These are phyloP conservation scores for Ananas comosus DNA, from an alignment of 176 grass and related monocot species.

Conservation along the genomic window DNA sequence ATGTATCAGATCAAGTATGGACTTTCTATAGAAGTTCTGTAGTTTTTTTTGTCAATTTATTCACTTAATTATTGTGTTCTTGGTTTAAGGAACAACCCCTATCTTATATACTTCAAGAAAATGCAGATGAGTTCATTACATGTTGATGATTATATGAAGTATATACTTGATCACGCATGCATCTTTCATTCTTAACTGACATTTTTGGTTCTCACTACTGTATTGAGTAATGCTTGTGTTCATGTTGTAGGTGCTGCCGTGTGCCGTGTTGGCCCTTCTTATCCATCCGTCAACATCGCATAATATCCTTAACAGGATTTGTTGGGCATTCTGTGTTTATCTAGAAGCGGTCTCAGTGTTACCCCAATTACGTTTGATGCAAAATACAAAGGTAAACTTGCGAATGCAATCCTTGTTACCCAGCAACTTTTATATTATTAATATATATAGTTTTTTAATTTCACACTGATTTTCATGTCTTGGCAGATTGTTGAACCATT, in stretches of 20 bases:
- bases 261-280: conserved; percentile 60
- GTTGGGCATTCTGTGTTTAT: conserved; percentile 96
- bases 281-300: conserved; percentile 93
- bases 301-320: conserved; percentile 74
- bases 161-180: background rate
- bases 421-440: conserved; percentile 9
- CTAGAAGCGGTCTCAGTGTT: conserved; percentile 94
- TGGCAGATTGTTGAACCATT: conserved; percentile 92
- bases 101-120: too few relatives aligned
- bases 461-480: background rate
- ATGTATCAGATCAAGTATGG: too few relatives aligned
- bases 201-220: background rate
- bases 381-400: conserved; percentile 83
- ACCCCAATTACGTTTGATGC: conserved; percentile 86
- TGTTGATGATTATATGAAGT: too few relatives aligned
- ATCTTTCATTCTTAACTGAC: too few relatives aligned
- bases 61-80: too few relatives aligned
- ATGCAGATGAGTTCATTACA: too few relatives aligned
- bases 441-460: background rate
- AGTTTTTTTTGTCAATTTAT: too few relatives aligned
- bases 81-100: too few relatives aligned
- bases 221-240: background rate
- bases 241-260: conserved; percentile 57
- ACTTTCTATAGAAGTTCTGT: too few relatives aligned
- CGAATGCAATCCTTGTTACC: background rate